These are phyloP conservation scores for Penicillium pancosmium DNA, from an alignment of 495 filamentous ascomycete genomes.

Conservation along the genomic window DNA sequence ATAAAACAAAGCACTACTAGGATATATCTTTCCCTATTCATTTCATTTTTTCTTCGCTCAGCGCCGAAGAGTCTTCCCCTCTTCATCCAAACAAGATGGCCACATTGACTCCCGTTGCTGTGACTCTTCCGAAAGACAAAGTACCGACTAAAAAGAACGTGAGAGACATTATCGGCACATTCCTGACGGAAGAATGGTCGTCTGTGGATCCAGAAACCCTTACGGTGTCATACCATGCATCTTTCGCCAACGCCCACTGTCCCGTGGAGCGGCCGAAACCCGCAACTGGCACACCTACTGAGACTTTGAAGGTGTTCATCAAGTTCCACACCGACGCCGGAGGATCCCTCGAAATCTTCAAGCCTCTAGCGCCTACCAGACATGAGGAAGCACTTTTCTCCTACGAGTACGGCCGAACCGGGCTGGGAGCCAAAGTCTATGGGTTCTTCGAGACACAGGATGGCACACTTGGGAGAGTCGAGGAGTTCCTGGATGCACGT, in stretches of 20 bases:
- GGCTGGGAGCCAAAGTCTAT: constrained; percentile 31
- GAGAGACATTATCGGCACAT: constrained; percentile 26
- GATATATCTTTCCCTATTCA: neutral
- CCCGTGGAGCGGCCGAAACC: constrained; percentile 27
- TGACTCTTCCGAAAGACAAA: constrained; percentile 25
- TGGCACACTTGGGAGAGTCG: constrained; percentile 30
- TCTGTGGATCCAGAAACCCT: constrained; percentile 28
- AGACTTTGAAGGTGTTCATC: constrained; percentile 31
- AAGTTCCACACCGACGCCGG: constrained; percentile 25
- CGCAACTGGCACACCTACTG: constrained; percentile 5
- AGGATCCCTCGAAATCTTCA: constrained; percentile 26
- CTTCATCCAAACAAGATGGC: constrained; percentile 21
- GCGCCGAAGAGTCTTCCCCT: neutral
- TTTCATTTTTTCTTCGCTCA: neutral
- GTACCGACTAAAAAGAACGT: constrained; percentile 23
- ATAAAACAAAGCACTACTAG: neutral
- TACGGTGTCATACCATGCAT: constrained; percentile 21
- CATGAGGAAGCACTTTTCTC: constrained; percentile 31
- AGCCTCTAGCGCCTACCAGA: constrained; percentile 29
- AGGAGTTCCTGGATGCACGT: constrained; percentile 35
- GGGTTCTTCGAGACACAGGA: constrained; percentile 33
- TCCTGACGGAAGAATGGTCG: constrained; percentile 32
- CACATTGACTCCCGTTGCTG: constrained; percentile 15
- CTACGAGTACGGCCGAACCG: constrained; percentile 31
- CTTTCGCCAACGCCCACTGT: constrained; percentile 30